Evolutionary conservation across 106 monocot genomes (phyloP), one percentile per base, ranked within the genome.

Genomic region (Dioscorea alata): DNA sequence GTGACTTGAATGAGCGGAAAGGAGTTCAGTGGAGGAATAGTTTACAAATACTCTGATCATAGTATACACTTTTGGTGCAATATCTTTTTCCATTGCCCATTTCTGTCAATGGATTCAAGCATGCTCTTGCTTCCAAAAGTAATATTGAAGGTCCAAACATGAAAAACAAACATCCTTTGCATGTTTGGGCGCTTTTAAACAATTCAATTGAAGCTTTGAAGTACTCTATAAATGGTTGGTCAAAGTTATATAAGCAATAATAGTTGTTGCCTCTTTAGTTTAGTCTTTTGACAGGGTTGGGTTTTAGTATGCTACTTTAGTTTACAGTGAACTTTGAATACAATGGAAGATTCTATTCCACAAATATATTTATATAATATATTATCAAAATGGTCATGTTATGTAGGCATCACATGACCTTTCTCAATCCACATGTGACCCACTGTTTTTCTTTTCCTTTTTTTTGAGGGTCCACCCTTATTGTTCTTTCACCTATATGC

Each of bases 291-390:
- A 50, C 67, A 67, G 75, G 48, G 63, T 60, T 68, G 50, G 75
- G 60, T 72, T 68, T 70, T 64, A 49, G 75, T 66, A 67, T 71
- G 35, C 31, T 66, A 25, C 32, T 50, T 58, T 1, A 33, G 56
- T 23, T 24, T 53, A 52, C 53, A 66, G 42, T 59, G 66, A 69
- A 69, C 32, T 48, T 80, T 75, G 78, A 80, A 87, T 75, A 77
- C 78, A 69, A 71, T 78, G 83, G 87, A 87, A 87, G 87, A 87
- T 83, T 87, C 87, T 87, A 80, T 80, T 77, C 87, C 75, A 83
- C 67, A 65, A 77, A 76, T 79, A 76, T 83, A 83, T 57, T 68
- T 65, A 22, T 23, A 57, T 78, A 35, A 60, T 75, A 33, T 34
- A 70, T 31, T 59, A 17, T 69, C 69, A 60, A 6, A 21, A 35